Conservation (phyloP, 352 stramenopile genomes). For the Globisporangium camurandrum region DNA sequence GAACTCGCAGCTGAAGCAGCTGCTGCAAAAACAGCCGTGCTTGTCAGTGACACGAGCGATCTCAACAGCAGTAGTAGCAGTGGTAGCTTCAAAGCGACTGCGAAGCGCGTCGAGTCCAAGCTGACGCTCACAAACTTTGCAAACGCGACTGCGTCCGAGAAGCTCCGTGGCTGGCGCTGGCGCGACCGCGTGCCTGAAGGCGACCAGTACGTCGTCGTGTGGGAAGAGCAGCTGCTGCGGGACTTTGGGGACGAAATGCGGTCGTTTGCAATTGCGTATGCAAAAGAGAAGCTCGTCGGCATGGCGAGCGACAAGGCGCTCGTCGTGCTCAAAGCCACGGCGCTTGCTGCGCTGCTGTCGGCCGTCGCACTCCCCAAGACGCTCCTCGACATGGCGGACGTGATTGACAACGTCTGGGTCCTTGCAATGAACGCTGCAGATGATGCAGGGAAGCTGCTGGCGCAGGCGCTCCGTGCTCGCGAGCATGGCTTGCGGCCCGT, state of each 20-base stretch:
- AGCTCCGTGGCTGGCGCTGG: slow-evolving; percentile 67
- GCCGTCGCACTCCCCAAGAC: slow-evolving; percentile 67
- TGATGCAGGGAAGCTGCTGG: slow-evolving; percentile 65
- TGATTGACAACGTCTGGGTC: slow-evolving; percentile 83
- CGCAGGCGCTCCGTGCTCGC: slow-evolving; percentile 41
- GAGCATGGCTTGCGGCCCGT: slow-evolving; percentile 80
- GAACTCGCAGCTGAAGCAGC: slow-evolving; percentile 15
- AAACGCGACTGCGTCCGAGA: slow-evolving; percentile 2
- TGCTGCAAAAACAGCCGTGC: not conserved
- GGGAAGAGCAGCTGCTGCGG: slow-evolving; percentile 61
- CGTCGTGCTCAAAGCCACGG: slow-evolving; percentile 46
- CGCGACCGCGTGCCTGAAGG: slow-evolving; percentile 73
- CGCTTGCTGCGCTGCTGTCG: slow-evolving; percentile 64
- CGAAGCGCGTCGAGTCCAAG: slow-evolving; percentile 3
- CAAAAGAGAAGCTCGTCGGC: slow-evolving; percentile 44
- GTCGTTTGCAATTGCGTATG: slow-evolving; percentile 40
- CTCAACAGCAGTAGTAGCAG: not conserved
- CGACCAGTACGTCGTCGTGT: slow-evolving; percentile 75
- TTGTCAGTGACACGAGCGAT: no score
- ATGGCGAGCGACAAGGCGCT: slow-evolving; percentile 64
- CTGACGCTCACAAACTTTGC: slow-evolving; percentile 6
- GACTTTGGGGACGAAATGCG: slow-evolving; percentile 80
- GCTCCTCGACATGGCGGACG: slow-evolving; percentile 53
- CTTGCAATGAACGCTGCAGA: slow-evolving; percentile 71
- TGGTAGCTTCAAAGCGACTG: not conserved